phyloP scores from a whole-genome alignment of 768 basidiomycete genomes.

The Pleurotus sapidus region DNA sequence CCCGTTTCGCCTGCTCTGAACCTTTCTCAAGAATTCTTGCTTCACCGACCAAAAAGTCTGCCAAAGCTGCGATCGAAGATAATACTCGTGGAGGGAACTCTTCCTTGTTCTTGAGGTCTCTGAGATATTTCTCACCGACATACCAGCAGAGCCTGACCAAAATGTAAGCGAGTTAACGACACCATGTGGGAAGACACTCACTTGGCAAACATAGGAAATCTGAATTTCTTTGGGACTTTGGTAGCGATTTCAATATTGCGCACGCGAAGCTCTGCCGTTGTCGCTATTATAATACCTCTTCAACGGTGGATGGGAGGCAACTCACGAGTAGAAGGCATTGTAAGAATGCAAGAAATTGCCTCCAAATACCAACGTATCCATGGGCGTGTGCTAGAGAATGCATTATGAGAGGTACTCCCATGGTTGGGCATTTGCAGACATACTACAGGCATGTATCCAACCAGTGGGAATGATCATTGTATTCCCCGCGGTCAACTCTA shows the following conservation, averaged over 20 bases:
- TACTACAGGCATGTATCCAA: constrained; percentile 98
- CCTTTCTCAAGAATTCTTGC: constrained; percentile 69
- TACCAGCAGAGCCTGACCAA: constrained; percentile 83
- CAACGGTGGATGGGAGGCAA: constrained; percentile 4
- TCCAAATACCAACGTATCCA: constrained; percentile 92
- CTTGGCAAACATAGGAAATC: constrained; percentile 82
- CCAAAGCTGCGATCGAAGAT: constrained; percentile 65
- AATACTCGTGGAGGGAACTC: constrained; percentile 53
- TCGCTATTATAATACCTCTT: neutral
- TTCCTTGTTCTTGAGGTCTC: constrained; percentile 56
- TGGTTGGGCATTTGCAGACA: constrained; percentile 22
- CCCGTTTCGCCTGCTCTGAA: constrained; percentile 67
- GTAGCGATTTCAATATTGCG: constrained; percentile 91
- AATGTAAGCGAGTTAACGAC: neutral
- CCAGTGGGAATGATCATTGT: constrained; percentile 96
- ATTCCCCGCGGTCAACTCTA: constrained; percentile 72
- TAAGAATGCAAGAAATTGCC: constrained; percentile 97
- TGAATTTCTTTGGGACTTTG: constrained; percentile 89
- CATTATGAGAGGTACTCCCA: neutral
- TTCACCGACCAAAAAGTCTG: constrained; percentile 80
- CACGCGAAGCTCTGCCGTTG: constrained; percentile 71
- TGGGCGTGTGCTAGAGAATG: constrained; percentile 74
- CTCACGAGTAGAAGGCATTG: constrained; percentile 84
- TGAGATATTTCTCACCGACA: constrained; percentile 76
- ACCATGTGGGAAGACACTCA: constrained; percentile 24